These are phyloP conservation scores for Fusarium penzigii DNA, from an alignment of 2,329 filamentous ascomycete genomes.

Conservation along the genomic window DNA sequence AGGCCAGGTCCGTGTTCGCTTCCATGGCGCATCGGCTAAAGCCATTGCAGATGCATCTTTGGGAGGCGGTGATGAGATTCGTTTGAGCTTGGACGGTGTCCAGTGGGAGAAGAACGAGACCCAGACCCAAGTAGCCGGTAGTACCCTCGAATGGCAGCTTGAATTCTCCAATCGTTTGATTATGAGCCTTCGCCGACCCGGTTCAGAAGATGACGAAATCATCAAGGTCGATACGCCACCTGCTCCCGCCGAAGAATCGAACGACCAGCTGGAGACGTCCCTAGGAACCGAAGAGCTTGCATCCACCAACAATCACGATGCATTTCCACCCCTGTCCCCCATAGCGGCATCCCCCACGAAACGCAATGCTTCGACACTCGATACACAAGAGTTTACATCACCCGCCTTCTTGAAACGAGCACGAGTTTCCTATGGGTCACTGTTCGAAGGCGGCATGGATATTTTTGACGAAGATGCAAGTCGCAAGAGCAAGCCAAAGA, in stretches of 20 bases:
- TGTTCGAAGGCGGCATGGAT: conserved; percentile 65
- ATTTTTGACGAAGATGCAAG: conserved; percentile 65
- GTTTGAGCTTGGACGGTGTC: conserved; percentile 68
- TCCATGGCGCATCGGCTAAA: conserved; percentile 70
- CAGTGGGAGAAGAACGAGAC: conserved; percentile 60
- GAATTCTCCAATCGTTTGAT: conserved; percentile 53
- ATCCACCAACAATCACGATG: conserved; percentile 14
- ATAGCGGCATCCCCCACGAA: conserved; percentile 32
- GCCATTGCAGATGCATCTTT: conserved; percentile 66
- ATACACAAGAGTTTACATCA: conserved; percentile 64
- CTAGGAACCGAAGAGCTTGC: conserved; percentile 5
- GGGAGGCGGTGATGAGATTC: conserved; percentile 76
- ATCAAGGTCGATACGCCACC: conserved; percentile 52
- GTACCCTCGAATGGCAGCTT: conserved; percentile 59
- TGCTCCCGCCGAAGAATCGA: conserved; percentile 18
- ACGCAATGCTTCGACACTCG: conserved; percentile 36
- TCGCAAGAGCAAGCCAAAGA: conserved; percentile 41
- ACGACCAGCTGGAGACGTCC: conserved; percentile 13
- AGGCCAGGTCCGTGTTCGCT: conserved; percentile 80
- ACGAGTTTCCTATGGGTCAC: conserved; percentile 67
- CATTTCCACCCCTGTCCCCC: conserved; percentile 17
- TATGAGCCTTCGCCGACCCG: conserved; percentile 44
- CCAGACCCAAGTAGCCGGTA: conserved; percentile 49
- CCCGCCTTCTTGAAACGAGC: conserved; percentile 78
- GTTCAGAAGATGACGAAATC: conserved; percentile 47